Base-by-base conservation (phyloP, 2,329 filamentous ascomycete genomes). In the Calonectria pauciramosa region DNA sequence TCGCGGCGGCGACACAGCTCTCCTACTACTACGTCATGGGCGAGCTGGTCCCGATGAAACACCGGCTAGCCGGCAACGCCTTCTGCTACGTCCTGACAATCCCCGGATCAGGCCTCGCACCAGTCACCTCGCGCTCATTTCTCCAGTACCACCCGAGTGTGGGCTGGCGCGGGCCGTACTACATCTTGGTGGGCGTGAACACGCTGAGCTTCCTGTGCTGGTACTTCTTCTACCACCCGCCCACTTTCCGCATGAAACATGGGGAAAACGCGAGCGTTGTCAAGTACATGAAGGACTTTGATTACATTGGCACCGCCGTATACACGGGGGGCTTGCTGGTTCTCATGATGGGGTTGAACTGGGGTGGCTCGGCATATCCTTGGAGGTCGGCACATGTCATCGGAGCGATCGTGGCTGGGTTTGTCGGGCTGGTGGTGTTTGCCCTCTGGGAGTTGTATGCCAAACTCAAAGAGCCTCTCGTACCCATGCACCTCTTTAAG, bases 31-130 rank as follows among this genome's bases (percentile, higher is more conserved):
- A 83, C 59, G 81, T 85, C 36, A 79, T 85, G 71, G 82, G 80
- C 18, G 86, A 87, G 77, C 80, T 86, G 26, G 84, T 86, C 9
- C 84, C 84, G 14, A 86, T 85, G 77, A 83, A 84, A 76, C 76
- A 82, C 32, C 84, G 85, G 38, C 81, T 83, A 52, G 59, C 79
- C 13, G 83, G 81, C 32, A 83, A 82, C 65, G 79, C 81, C 13
- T 80, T 81, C 64, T 80, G 84, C 32, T 86, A 84, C 75, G 63
- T 83, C 52, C 80, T 82, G 36, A 81, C 80, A 18, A 78, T 84
- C 70, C 83, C 81, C n/a, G 77, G 80, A 63, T 80, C 79, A 18
- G 80, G 77, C n/a, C 74, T 83, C 32, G 81, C 79, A 2, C 81
- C 82, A 14, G 79, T 80, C 36, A 78, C 84, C 23, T 77, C 80